Evolutionary conservation across 1,139 yeast species (phyloP), one percentile per base, ranked within the genome.

Genomic region (Yamadazyma diddensiae): DNA sequence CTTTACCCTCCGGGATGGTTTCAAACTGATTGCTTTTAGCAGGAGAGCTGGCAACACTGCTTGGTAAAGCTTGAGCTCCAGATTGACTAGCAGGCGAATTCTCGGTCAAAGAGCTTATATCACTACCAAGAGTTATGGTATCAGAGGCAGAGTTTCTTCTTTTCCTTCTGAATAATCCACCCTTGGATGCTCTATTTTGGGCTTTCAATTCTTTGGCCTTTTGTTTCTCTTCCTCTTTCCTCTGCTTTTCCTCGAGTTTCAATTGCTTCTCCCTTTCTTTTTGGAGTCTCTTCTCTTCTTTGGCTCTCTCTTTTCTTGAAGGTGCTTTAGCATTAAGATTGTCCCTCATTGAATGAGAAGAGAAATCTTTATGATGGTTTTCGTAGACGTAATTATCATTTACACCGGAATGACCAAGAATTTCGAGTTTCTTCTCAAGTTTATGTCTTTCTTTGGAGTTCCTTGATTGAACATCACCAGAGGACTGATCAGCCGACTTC

Each of bases 321-420:
- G 49, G 29, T 12, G 38, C 32, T 28, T 45, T 47, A 9, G 36
- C 30, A 21, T 31, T 34, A 6, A 23, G 31, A 7, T 34, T 42
- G 26, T 55, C 61, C 36, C 73, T 53, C 45, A 68, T 46, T 1
- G 73, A 66, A 35, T 62, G 70, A 17, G 50, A 45, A 8, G 56
- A 52, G 44, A 68, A 67, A 22, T 62, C 67, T 30, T 49, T 53
- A 41, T 64, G 70, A 37, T 67, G 73, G 32, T 62, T 62, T 28
- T 55, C 60, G 42, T 67, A 67, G 7, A 43, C 46, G 39, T 61
- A 63, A 35, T 57, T 52, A 14, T 49, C 51, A 27, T 48, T 52
- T 16, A 63, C 51, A 2, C 69, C 69, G 2, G 53, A 38, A 26
- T 46, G 44, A 4, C 44, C 46, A 2, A 42, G 24, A n/a, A 41